These are phyloP conservation scores for Euryodendron excelsum DNA, from an alignment of 148 eudicot species.

Conservation along the genomic window DNA sequence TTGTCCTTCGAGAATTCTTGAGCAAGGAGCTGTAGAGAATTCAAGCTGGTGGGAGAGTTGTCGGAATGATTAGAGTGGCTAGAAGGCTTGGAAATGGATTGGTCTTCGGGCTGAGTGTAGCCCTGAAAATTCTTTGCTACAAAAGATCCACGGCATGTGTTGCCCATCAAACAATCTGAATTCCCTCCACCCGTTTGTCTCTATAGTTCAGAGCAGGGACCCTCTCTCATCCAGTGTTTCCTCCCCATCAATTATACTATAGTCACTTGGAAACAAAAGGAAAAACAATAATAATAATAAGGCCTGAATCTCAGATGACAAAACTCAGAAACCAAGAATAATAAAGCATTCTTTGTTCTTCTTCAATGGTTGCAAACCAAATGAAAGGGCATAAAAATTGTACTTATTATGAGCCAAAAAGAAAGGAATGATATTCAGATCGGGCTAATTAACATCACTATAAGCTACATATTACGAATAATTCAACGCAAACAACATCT, in stretches of 20 bases:
- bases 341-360: too few species aligned
- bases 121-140: slow-evolving; percentile 58
- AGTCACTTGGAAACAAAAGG: not conserved
- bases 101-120: slow-evolving; percentile 59
- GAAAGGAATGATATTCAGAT: not conserved
- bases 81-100: slow-evolving; percentile 35
- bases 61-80: slow-evolving; percentile 39
- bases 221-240: slow-evolving; percentile 29
- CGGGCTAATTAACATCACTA: not conserved
- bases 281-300: not conserved
- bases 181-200: slow-evolving; percentile 19
- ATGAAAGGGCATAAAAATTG: not conserved
- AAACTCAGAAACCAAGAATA: not conserved
- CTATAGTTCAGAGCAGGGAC: slow-evolving; percentile 20
- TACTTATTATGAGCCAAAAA: not conserved
- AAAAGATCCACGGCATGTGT: slow-evolving; percentile 88
- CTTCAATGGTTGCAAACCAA: not conserved
- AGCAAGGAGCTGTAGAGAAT: slow-evolving; percentile 45
- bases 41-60: slow-evolving; percentile 46
- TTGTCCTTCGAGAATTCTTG: slow-evolving; percentile 52
- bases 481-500: not conserved
- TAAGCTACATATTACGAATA: not conserved
- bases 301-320: slow-evolving; percentile 20
- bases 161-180: slow-evolving; percentile 78
- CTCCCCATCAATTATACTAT: slow-evolving; percentile 24